A percentile compares a stretch with the other conserved stretches of the same genome.
phyloP scores from a whole-genome alignment of 352 stramenopile species.

The Pythium aphanidermatum region DNA sequence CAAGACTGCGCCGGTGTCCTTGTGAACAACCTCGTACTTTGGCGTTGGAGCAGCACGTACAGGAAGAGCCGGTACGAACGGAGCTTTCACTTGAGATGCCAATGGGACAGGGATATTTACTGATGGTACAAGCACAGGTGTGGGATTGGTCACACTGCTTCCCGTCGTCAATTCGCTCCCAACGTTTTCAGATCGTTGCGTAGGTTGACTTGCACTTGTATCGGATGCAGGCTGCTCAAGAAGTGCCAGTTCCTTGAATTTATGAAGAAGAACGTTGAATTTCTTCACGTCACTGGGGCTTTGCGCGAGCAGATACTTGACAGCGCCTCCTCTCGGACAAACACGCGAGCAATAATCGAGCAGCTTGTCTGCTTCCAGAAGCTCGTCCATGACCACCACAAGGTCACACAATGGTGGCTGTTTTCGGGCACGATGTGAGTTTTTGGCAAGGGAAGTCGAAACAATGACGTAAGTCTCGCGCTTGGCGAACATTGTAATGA shows the following conservation, averaged over 20 bases:
- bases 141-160: neutral
- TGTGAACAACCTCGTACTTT: slow-evolving; percentile 49
- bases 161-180: neutral
- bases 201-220: neutral
- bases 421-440: slow-evolving; percentile 35
- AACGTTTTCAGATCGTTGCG: too few species aligned
- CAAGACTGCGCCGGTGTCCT: slow-evolving; percentile 59
- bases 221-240: slow-evolving; percentile 36
- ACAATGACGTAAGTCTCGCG: slow-evolving; percentile 63
- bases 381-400: slow-evolving; percentile 72
- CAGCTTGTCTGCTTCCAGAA: slow-evolving; percentile 67
- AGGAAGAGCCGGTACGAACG: neutral
- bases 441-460: slow-evolving; percentile 65
- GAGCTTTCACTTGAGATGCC: too few species aligned
- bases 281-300: slow-evolving; percentile 36
- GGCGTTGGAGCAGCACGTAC: neutral
- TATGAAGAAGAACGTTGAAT: slow-evolving; percentile 48
- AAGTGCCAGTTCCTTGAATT: slow-evolving; percentile 51
- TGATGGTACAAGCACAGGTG: neutral
- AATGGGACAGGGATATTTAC: too few species aligned
- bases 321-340: slow-evolving; percentile 26
- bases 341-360: slow-evolving; percentile 58
- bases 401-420: slow-evolving; percentile 52
- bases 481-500: slow-evolving; percentile 57
- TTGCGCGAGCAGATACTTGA: slow-evolving; percentile 69